Conservation (phyloP, 208 protist genomes). For the Strigomonas culicis region DNA sequence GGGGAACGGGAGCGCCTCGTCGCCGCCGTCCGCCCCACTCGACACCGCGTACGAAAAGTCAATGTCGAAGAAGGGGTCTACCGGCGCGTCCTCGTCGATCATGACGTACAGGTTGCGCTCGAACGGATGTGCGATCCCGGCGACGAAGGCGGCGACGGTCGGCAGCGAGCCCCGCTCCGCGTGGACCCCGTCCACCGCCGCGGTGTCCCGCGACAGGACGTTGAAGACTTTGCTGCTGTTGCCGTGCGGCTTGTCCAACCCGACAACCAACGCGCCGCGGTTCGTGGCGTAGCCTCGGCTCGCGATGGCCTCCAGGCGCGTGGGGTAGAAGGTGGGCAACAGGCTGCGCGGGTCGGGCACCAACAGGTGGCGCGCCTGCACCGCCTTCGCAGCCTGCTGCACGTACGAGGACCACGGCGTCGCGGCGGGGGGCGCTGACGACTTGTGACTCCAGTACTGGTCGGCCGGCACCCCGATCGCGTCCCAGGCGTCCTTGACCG, state of each 20-base stretch:
- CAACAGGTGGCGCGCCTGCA: background rate
- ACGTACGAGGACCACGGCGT: background rate
- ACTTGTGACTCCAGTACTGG: slow-evolving; percentile 56
- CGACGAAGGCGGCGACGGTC: slow-evolving; percentile 43
- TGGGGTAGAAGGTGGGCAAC: slow-evolving; percentile 50
- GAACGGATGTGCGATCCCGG: slow-evolving; percentile 30
- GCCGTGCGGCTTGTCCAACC: slow-evolving; percentile 37
- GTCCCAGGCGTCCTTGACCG: slow-evolving; percentile 38
- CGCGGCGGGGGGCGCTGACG: background rate
- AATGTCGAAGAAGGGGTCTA: slow-evolving; percentile 87
- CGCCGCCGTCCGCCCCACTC: background rate
- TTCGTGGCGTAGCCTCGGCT: slow-evolving; percentile 40
- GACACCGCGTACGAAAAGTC: slow-evolving; percentile 42
- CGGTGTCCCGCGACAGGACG: slow-evolving; percentile 26
- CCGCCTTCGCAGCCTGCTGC: background rate
- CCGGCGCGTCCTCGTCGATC: slow-evolving; percentile 55
- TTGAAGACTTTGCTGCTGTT: slow-evolving; percentile 71
- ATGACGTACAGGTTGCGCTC: slow-evolving; percentile 79
- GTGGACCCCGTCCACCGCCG: background rate
- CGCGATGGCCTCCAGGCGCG: slow-evolving; percentile 51
- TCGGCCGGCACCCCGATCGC: slow-evolving; percentile 51
- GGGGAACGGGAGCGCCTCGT: background rate
- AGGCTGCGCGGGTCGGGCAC: slow-evolving; percentile 44
- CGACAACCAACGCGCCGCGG: slow-evolving; percentile 38
- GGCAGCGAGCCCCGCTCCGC: background rate